These are phyloP conservation scores for Monosporascus sp. DNA, from an alignment of 2,329 filamentous ascomycete genomes.

Conservation along the genomic window DNA sequence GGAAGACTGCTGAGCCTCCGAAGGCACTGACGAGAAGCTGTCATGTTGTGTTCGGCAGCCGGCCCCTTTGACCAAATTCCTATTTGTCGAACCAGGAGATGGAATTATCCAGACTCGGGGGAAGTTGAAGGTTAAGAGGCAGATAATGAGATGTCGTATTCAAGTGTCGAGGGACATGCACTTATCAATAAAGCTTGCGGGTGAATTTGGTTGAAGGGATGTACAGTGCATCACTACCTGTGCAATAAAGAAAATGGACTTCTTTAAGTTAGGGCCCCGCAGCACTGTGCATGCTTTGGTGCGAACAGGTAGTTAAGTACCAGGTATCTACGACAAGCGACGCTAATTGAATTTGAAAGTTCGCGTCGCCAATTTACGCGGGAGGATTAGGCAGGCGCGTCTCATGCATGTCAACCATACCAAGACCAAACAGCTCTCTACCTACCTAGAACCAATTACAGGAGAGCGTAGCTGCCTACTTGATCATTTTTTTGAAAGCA, in stretches of 20 bases:
- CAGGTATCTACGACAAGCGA: neutral
- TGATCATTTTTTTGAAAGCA: neutral
- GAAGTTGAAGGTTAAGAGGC: too few relatives aligned
- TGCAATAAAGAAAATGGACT: too few relatives aligned
- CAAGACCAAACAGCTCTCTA: neutral
- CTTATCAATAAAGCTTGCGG: constrained; percentile 12
- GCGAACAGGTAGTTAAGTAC: too few relatives aligned
- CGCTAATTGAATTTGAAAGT: neutral
- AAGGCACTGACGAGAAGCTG: neutral
- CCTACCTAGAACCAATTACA: too few relatives aligned
- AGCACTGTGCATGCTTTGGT: too few relatives aligned
- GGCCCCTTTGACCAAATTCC: neutral
- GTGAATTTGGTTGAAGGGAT: too few relatives aligned
- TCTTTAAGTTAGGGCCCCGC: too few relatives aligned
- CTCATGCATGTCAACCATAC: neutral
- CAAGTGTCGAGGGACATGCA: neutral
- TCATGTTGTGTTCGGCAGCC: constrained; percentile 6
- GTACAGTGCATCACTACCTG: too few relatives aligned
- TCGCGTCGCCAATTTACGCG: constrained; percentile 5
- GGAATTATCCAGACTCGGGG: too few relatives aligned
- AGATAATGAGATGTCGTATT: too few relatives aligned
- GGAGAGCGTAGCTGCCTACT: neutral
- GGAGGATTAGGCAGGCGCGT: neutral
- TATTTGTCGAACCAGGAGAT: too few relatives aligned
- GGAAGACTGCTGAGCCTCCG: constrained; percentile 3